Evolutionary conservation across 2,329 filamentous ascomycete genomes (phyloP), one percentile per base, ranked within the genome.

Genomic region (Endocalyx cinctus): DNA sequence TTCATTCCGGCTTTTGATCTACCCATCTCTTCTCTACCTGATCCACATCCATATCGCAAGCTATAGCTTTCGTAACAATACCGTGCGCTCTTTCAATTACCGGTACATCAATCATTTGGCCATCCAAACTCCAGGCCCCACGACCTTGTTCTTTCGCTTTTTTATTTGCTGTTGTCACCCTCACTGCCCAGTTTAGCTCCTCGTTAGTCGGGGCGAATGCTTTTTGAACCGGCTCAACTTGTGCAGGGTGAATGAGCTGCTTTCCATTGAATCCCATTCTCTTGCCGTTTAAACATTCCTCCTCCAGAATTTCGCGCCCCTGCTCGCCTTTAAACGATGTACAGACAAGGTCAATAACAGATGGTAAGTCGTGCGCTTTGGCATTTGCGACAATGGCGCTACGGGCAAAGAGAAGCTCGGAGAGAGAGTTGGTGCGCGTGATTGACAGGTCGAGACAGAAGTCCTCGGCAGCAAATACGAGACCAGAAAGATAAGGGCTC

Each of bases 401-500:
- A 18, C 90, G 74, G 1, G 90, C 90, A 55, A 92, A 96, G 15
- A 94, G 66, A 46, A 97, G 95, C 59, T 97, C 90, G 3, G 70
- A 76, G 17, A 97, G 65, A 0, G 77, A 78, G 0, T 87, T 87
- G 0, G 88, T 94, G 6, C 90, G 79, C 2, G 86, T 94, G 5
- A 96, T 66, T 20, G 78, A 86, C 31, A 97, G 70, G 58, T 97
- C 90, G 14, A 89, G 77, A 0, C 89, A 87, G 57, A 96, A 96
- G 62, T 97, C 90, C 58, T 96, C 90, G 14, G 90, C 89, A 0
- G 88, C 90, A 55, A 97, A 97, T 38, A 95, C 80, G 11, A 97
- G 71, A 6, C 90, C 90, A 35, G 74, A 78, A 0, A 96, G 72
- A 46, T 83, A 79, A 0, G 84, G 82, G 0, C 78, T 77, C 0